Percentiles rank a stretch among this genome's conserved stretches.
phyloP scores from a whole-genome alignment of 2,329 filamentous ascomycete genomes.

The Talaromyces sp. region DNA sequence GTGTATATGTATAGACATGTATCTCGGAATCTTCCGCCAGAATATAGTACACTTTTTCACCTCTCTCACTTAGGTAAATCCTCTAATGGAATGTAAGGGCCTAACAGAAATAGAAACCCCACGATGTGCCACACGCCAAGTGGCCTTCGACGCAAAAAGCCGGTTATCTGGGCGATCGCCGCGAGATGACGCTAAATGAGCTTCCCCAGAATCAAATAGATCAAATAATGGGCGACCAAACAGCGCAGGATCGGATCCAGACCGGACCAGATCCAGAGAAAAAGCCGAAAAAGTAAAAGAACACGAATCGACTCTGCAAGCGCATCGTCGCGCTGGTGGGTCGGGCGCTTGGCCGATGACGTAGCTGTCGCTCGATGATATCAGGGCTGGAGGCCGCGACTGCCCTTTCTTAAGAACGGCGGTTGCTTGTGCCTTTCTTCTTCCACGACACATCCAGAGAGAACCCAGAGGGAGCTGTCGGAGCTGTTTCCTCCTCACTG shows the following conservation, averaged over 20 bases:
- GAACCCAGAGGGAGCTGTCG: not conserved
- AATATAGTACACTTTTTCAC: not conserved
- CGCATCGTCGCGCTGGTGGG: not conserved
- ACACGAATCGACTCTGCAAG: not conserved
- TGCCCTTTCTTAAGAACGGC: not conserved
- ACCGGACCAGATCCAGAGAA: not conserved
- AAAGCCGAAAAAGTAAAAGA: not conserved
- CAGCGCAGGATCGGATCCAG: not conserved
- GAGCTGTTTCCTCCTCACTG: not conserved
- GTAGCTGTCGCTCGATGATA: constrained; percentile 12
- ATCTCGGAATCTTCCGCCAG: not conserved
- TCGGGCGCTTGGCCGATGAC: constrained; percentile 5
- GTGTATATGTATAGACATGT: not conserved
- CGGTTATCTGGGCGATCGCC: not conserved
- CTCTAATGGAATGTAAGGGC: not conserved
- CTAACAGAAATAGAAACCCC: not conserved
- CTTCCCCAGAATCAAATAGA: not conserved
- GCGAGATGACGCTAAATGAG: not conserved
- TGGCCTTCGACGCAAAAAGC: not conserved
- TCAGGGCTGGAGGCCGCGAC: constrained; percentile 1
- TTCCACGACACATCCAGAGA: not conserved
- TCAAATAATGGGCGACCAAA: not conserved
- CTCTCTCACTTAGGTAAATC: no score
- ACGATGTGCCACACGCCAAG: not conserved
- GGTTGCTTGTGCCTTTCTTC: not conserved